These are phyloP conservation scores for Cymbopogon citratus DNA, from an alignment of 176 grass and related monocot genomes.

Conservation along the genomic window DNA sequence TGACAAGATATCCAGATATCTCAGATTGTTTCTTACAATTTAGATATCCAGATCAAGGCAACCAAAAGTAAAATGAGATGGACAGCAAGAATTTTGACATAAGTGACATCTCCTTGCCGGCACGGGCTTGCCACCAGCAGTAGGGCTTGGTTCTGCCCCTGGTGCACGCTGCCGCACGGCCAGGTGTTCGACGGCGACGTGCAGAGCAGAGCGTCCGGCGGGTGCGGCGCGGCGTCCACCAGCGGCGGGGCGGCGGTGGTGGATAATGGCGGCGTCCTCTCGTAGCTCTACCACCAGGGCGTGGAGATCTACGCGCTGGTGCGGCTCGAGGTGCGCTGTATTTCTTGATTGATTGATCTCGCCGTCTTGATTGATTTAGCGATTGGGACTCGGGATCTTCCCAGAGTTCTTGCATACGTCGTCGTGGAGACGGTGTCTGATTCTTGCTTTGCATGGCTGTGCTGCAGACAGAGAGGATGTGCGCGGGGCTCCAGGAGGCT, in stretches of 20 bases:
- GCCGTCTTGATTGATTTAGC: rapidly evolving
- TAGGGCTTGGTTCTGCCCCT: neutral
- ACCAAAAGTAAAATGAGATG: too few relatives aligned
- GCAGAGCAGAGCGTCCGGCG: neutral
- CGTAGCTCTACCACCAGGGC: constrained; percentile 35
- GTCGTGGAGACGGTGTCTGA: neutral
- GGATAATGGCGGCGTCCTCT: neutral
- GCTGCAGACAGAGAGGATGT: constrained; percentile 40
- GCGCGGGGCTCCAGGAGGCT: constrained; percentile 12
- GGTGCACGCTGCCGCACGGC: neutral
- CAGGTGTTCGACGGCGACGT: neutral
- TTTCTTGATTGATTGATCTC: neutral
- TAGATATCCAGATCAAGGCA: too few relatives aligned
- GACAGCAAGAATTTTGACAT: too few relatives aligned
- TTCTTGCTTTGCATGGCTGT: neutral
- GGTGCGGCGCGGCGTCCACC: constrained; percentile 27
- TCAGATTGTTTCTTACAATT: too few relatives aligned
- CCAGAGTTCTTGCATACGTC: neutral
- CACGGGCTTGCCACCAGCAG: neutral
- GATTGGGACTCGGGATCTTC: too few relatives aligned
- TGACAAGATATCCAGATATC: too few relatives aligned
- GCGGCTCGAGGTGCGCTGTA: constrained; percentile 21
- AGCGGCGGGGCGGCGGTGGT: neutral
- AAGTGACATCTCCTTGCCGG: too few relatives aligned
- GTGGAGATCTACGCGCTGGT: constrained; percentile 47